phyloP scores from a whole-genome alignment of 1,284 basidiomycete genomes.

The Inonotus hispidus region DNA sequence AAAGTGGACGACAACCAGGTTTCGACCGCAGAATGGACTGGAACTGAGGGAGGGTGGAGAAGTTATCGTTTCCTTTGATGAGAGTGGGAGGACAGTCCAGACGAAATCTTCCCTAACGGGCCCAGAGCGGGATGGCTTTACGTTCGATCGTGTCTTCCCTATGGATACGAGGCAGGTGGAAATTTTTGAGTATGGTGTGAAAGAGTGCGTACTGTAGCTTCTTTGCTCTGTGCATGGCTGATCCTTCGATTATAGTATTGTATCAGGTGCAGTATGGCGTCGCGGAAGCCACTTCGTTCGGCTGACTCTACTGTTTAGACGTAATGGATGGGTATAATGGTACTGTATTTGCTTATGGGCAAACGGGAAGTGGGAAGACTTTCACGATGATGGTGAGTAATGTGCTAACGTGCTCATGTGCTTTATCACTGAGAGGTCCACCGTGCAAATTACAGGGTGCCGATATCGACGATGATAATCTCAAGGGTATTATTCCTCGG shows the following conservation, averaged over 20 bases:
- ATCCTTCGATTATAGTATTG: slow-evolving; percentile 21
- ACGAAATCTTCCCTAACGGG: slow-evolving; percentile 70
- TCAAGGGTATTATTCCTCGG: slow-evolving; percentile 96
- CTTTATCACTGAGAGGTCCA: slow-evolving; percentile 20
- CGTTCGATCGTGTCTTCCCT: slow-evolving; percentile 95
- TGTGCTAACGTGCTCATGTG: not conserved
- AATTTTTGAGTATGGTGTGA: slow-evolving; percentile 98
- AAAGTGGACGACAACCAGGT: slow-evolving; percentile 43
- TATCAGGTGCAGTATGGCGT: slow-evolving; percentile 19
- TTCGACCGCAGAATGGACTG: slow-evolving; percentile 92
- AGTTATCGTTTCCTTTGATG: slow-evolving; percentile 87
- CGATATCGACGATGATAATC: slow-evolving; percentile 88
- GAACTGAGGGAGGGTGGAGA: slow-evolving; percentile 89
- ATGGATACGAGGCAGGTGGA: slow-evolving; percentile 90
- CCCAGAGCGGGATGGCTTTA: slow-evolving; percentile 90
- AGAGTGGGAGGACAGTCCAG: slow-evolving; percentile 78
- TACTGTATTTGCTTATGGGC: slow-evolving; percentile 97
- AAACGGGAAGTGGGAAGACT: slow-evolving; percentile 96
- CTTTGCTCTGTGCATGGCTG: not conserved
- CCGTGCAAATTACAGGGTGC: slow-evolving; percentile 61
- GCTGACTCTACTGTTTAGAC: slow-evolving; percentile 46
- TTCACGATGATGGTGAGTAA: slow-evolving; percentile 91
- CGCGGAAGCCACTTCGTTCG: not conserved
- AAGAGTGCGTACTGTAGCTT: slow-evolving; percentile 61
- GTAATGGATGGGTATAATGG: slow-evolving; percentile 99